phyloP scores from a whole-genome alignment of 1,284 basidiomycete species.

The Agaricales sp. region DNA sequence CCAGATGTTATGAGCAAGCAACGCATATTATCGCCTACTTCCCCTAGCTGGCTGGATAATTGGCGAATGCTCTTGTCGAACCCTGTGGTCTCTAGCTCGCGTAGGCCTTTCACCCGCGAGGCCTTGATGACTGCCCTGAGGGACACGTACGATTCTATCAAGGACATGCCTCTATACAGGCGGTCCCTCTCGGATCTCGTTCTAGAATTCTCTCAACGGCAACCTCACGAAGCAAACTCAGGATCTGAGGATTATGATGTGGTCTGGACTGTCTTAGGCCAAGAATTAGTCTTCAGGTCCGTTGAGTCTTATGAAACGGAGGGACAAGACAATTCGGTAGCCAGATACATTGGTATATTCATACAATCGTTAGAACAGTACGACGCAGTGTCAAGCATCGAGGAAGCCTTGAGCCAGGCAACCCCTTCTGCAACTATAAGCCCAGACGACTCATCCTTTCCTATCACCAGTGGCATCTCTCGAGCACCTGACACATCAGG shows the following conservation, averaged over 20 bases:
- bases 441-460: conserved; percentile 32
- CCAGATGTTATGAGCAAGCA: conserved; percentile 50
- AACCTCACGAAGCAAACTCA: conserved; percentile 23
- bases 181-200: conserved; percentile 49
- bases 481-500: conserved; percentile 37
- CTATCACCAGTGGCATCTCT: conserved; percentile 37
- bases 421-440: conserved; percentile 22
- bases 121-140: conserved; percentile 46
- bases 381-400: conserved; percentile 17
- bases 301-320: conserved; percentile 26
- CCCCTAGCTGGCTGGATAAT: conserved; percentile 55
- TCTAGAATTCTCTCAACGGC: conserved; percentile 38
- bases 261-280: conserved; percentile 53
- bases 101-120: conserved; percentile 43
- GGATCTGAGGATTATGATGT: conserved; percentile 32
- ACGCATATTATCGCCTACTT: conserved; percentile 57
- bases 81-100: conserved; percentile 30
- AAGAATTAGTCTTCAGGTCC: conserved; percentile 46
- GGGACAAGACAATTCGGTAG: conserved; percentile 16
- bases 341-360: conserved; percentile 16
- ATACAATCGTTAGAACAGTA: conserved; percentile 28
- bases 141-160: conserved; percentile 49
- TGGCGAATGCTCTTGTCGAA: conserved; percentile 52
- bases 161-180: conserved; percentile 58
- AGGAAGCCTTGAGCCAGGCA: conserved; percentile 27